Evolutionary conservation across 2,329 filamentous ascomycete genomes (phyloP).

Genomic region (Rhinocladiella similis): DNA sequence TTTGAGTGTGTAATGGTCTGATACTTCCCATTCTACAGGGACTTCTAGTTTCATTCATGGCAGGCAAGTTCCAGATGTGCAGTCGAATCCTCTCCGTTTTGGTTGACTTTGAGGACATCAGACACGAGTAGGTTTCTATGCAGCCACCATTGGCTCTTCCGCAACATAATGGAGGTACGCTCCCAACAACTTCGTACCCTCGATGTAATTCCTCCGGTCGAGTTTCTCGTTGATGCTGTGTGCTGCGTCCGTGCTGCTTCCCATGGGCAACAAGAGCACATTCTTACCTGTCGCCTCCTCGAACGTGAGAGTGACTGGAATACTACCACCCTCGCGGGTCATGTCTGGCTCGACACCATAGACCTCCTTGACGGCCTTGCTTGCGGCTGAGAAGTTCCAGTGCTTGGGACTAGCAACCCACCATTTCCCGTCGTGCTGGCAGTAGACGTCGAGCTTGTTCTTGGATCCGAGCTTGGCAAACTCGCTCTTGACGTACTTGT

Average conservation of each 20-base stretch:
- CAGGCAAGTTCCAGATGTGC: too few species aligned
- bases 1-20: too few species aligned
- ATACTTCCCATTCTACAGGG: too few species aligned
- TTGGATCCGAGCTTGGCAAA: constrained; percentile 89
- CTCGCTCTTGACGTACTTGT: constrained; percentile 77
- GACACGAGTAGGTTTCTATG: background rate
- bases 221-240: constrained; percentile 99
- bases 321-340: constrained; percentile 94
- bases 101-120: too few species aligned
- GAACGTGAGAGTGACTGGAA: constrained; percentile 94
- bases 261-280: constrained; percentile 92
- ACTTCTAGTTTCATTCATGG: too few species aligned
- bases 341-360: constrained; percentile 93
- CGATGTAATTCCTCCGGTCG: constrained; percentile 95
- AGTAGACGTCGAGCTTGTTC: constrained; percentile 79
- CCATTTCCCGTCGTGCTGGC: constrained; percentile 95
- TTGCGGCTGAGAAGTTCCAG: constrained; percentile 96
- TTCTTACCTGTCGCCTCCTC: constrained; percentile 98
- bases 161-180: constrained; percentile 96
- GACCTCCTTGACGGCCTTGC: constrained; percentile 94
- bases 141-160: constrained; percentile 67
- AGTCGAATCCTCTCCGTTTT: too few species aligned
- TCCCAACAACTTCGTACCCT: constrained; percentile 93
- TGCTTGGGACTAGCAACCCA: constrained; percentile 97
- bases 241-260: constrained; percentile 91